Percentiles rank a stretch among this genome's conserved stretches.
Evolutionary conservation across 2,329 filamentous ascomycete genomes (phyloP).

Genomic region (Penicillium crustosum): DNA sequence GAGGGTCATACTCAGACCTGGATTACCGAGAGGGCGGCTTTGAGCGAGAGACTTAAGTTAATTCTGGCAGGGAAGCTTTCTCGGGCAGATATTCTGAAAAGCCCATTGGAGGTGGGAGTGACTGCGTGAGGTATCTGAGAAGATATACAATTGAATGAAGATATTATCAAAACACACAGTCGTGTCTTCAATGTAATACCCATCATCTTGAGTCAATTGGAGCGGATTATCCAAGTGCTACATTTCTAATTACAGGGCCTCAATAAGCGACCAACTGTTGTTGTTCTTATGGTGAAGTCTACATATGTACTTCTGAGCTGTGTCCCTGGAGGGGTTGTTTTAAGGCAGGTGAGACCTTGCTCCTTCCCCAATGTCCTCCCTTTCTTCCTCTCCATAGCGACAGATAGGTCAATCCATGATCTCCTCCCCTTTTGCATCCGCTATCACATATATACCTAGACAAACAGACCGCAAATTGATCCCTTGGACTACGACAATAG

Average conservation of each 20-base stretch:
- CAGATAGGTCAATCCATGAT: neutral
- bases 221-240: neutral
- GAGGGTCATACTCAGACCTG: constrained; percentile 35
- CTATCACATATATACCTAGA: neutral
- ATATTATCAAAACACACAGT: too few relatives aligned
- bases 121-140: neutral
- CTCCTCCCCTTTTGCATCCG: neutral
- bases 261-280: neutral
- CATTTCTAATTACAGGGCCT: too few relatives aligned
- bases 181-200: too few relatives aligned
- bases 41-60: constrained; percentile 24
- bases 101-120: constrained; percentile 5
- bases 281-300: neutral
- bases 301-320: neutral
- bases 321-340: neutral
- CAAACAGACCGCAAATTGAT: neutral
- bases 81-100: constrained; percentile 4
- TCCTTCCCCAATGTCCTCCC: neutral
- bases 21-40: constrained; percentile 28
- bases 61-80: constrained; percentile 17
- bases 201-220: neutral
- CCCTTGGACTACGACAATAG: neutral
- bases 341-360: neutral
- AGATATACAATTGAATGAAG: neutral
- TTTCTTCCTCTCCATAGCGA: neutral